phyloP scores from a whole-genome alignment of 2,329 filamentous ascomycete genomes.

The Exophiala alcalophila region DNA sequence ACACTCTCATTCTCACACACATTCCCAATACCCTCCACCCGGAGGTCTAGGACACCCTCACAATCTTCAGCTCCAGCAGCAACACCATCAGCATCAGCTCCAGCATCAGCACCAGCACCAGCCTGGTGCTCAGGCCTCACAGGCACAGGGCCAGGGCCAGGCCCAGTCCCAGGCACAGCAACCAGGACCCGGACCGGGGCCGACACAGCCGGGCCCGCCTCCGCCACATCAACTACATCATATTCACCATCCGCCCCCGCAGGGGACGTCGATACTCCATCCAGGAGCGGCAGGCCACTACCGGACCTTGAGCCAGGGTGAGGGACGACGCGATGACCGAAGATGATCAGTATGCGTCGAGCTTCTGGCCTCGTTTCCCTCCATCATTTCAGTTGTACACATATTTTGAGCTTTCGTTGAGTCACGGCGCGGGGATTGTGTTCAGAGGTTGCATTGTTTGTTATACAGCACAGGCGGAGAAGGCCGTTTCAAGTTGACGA shows the following conservation, averaged over 20 bases:
- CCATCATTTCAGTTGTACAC: background rate
- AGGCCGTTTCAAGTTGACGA: no score
- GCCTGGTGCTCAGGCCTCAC: slow-evolving; percentile 9
- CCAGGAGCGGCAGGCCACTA: slow-evolving; percentile 18
- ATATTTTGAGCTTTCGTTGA: background rate
- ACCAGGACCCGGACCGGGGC: no score
- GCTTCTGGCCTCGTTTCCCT: background rate
- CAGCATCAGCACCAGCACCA: slow-evolving; percentile 10
- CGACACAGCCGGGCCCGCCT: slow-evolving; percentile 9
- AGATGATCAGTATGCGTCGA: slow-evolving; percentile 9
- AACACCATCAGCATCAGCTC: slow-evolving; percentile 13
- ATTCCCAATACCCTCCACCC: slow-evolving; percentile 10
- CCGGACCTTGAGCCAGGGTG: slow-evolving; percentile 19
- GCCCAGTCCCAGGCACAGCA: slow-evolving; percentile 14
- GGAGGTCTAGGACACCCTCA: slow-evolving; percentile 5
- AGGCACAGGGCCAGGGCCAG: slow-evolving; percentile 9
- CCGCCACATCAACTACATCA: slow-evolving; percentile 16
- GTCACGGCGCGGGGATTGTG: no score
- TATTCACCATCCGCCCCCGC: slow-evolving; percentile 14
- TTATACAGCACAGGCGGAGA: no score
- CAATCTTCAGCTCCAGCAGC: slow-evolving; percentile 11
- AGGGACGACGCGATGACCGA: slow-evolving; percentile 21
- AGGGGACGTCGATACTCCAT: slow-evolving; percentile 12
- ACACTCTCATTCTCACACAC: slow-evolving; percentile 11
- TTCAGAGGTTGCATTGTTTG: no score